Evolutionary conservation across 768 basidiomycete species (phyloP).

Genomic region (Boletus reticulatus): DNA sequence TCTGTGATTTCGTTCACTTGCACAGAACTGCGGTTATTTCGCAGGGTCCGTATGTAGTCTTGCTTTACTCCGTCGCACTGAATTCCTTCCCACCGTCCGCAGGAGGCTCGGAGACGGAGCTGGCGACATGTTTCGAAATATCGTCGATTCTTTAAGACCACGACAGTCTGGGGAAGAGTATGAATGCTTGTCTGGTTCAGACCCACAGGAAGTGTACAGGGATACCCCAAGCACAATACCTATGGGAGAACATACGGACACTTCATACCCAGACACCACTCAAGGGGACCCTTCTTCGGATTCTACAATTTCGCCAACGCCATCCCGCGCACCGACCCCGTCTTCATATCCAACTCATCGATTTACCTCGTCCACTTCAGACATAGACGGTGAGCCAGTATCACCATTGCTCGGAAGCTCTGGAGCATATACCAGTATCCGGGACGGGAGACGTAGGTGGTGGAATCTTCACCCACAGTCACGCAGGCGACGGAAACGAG

Average conservation of each 20-base stretch:
- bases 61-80: background rate
- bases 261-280: conserved; percentile 27
- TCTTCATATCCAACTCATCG: conserved; percentile 48
- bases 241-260: conserved; percentile 9
- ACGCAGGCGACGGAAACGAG: conserved; percentile 52
- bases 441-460: conserved; percentile 53
- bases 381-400: conserved; percentile 59
- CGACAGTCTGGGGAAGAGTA: conserved; percentile 35
- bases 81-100: conserved; percentile 10
- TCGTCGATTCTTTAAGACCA: conserved; percentile 12
- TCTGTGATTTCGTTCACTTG: conserved; percentile 1
- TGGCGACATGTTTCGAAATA: conserved; percentile 16
- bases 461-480: conserved; percentile 43
- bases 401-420: conserved; percentile 41
- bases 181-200: conserved; percentile 45
- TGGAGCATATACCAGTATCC: conserved; percentile 35
- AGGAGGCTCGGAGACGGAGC: conserved; percentile 1
- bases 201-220: conserved; percentile 39
- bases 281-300: conserved; percentile 23
- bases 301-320: conserved; percentile 40
- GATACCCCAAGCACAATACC: conserved; percentile 7
- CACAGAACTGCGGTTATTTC: background rate
- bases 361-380: conserved; percentile 55
- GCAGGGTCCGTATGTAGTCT: background rate
- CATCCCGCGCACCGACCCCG: conserved; percentile 61